A percentile compares a stretch with the other conserved stretches of the same genome.
Conservation (phyloP, 768 basidiomycete genomes). For the Bullera alba region DNA sequence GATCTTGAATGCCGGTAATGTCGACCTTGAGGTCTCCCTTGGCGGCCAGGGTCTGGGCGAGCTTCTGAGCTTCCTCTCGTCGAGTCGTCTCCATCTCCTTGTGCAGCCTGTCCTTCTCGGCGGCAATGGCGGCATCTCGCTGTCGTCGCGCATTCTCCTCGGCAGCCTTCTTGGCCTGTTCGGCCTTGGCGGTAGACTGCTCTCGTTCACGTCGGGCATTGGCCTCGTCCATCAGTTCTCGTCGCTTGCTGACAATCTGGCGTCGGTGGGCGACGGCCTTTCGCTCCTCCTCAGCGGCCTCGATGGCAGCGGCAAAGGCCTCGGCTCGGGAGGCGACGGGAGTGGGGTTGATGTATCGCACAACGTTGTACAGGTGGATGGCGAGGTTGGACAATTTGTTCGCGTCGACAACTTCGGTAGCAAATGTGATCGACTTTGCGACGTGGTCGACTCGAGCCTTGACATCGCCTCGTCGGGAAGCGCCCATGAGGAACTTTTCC, state of each 20-base stretch:
- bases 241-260: slow-evolving; percentile 74
- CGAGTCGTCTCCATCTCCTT: slow-evolving; percentile 63
- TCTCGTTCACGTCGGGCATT: slow-evolving; percentile 80
- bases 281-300: slow-evolving; percentile 44
- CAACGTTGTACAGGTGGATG: slow-evolving; percentile 61
- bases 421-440: slow-evolving; percentile 72
- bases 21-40: slow-evolving; percentile 65
- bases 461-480: slow-evolving; percentile 78
- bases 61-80: slow-evolving; percentile 77
- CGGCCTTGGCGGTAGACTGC: slow-evolving; percentile 70
- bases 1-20: slow-evolving; percentile 68
- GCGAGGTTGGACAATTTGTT: slow-evolving; percentile 69
- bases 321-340: slow-evolving; percentile 52
- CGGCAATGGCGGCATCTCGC: slow-evolving; percentile 56
- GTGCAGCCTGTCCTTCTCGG: slow-evolving; percentile 51
- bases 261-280: slow-evolving; percentile 56
- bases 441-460: slow-evolving; percentile 82
- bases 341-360: slow-evolving; percentile 50
- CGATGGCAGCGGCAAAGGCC: slow-evolving; percentile 51
- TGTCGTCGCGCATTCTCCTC: slow-evolving; percentile 63
- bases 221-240: slow-evolving; percentile 77
- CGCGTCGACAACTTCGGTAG: slow-evolving; percentile 47
- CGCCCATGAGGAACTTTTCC: slow-evolving; percentile 89
- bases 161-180: slow-evolving; percentile 55
- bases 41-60: slow-evolving; percentile 73